phyloP scores from a whole-genome alignment of 805 yeast species.

The Nematodospora valgi region DNA sequence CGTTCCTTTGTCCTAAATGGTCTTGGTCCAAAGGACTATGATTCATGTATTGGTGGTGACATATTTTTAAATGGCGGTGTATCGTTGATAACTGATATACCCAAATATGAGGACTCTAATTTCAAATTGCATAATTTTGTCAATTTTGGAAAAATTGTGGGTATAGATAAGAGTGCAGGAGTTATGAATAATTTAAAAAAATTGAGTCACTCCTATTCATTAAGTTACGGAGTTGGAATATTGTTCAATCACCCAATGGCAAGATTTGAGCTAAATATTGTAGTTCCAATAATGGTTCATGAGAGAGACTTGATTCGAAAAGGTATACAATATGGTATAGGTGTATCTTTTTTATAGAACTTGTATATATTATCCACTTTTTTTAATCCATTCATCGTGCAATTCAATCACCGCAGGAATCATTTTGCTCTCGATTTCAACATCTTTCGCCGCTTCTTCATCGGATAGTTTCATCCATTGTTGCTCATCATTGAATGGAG shows the following conservation, averaged over 20 bases:
- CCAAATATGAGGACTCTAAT: constrained; percentile 40
- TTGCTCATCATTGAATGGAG: constrained; percentile 37
- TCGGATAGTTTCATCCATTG: constrained; percentile 51
- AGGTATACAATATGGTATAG: constrained; percentile 59
- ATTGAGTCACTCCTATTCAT: constrained; percentile 22
- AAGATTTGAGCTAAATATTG: constrained; percentile 55
- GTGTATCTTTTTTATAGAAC: constrained; percentile 49
- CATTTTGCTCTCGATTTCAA: constrained; percentile 75
- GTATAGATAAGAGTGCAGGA: constrained; percentile 13
- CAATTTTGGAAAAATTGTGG: constrained; percentile 46
- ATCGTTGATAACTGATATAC: constrained; percentile 42
- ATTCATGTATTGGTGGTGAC: constrained; percentile 52
- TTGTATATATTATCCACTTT: constrained; percentile 1
- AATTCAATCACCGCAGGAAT: constrained; percentile 69
- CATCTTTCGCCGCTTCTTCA: constrained; percentile 35
- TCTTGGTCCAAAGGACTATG: constrained; percentile 51
- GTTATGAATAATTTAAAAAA: constrained; percentile 6
- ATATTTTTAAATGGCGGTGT: constrained; percentile 44
- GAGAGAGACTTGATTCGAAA: constrained; percentile 46
- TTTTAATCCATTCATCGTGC: constrained; percentile 62
- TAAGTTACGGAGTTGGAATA: constrained; percentile 47
- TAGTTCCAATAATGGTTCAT: constrained; percentile 44
- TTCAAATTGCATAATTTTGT: constrained; percentile 48
- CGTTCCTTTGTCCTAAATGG: constrained; percentile 52
- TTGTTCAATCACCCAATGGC: constrained; percentile 57